Conservation (phyloP, 805 yeast genomes). For the Yarrowia porcina region DNA sequence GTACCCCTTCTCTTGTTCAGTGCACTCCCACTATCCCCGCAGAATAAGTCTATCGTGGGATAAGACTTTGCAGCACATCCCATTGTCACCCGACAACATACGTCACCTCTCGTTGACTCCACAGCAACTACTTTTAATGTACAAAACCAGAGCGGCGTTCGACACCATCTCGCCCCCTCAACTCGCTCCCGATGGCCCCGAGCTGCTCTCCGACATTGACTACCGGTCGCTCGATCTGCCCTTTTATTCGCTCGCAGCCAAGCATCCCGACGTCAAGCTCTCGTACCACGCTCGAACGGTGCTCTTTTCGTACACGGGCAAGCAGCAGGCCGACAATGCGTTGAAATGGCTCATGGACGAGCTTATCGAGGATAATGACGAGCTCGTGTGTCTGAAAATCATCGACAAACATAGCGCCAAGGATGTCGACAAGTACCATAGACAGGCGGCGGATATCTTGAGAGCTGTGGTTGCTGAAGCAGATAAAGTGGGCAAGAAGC, state of each 20-base stretch:
- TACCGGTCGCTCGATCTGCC: slow-evolving; percentile 24
- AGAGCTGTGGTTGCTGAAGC: slow-evolving; percentile 8
- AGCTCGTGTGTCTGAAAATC: slow-evolving; percentile 46
- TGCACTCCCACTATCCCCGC: slow-evolving; percentile 15
- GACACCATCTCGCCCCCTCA: slow-evolving; percentile 25
- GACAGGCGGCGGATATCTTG: slow-evolving; percentile 16
- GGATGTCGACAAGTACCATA: slow-evolving; percentile 26
- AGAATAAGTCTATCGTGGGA: slow-evolving; percentile 14
- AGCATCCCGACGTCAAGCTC: slow-evolving; percentile 22
- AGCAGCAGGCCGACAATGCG: slow-evolving; percentile 39
- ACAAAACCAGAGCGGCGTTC: slow-evolving; percentile 26
- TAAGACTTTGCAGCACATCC: neutral
- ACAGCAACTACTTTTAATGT: neutral
- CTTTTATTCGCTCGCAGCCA: slow-evolving; percentile 22
- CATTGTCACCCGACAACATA: neutral
- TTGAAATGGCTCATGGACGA: slow-evolving; percentile 48
- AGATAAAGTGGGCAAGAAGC: slow-evolving; percentile 10
- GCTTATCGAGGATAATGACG: slow-evolving; percentile 46
- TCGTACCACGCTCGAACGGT: slow-evolving; percentile 11
- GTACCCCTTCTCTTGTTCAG: too few relatives aligned
- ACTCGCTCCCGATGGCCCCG: neutral
- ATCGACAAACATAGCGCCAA: slow-evolving; percentile 38
- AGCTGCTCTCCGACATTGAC: slow-evolving; percentile 19
- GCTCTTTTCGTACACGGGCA: slow-evolving; percentile 22
- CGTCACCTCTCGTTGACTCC: neutral